Percentiles rank a stretch among this genome's conserved stretches.
phyloP scores from a whole-genome alignment of 352 stramenopile species.

The Blastocystis sp. region DNA sequence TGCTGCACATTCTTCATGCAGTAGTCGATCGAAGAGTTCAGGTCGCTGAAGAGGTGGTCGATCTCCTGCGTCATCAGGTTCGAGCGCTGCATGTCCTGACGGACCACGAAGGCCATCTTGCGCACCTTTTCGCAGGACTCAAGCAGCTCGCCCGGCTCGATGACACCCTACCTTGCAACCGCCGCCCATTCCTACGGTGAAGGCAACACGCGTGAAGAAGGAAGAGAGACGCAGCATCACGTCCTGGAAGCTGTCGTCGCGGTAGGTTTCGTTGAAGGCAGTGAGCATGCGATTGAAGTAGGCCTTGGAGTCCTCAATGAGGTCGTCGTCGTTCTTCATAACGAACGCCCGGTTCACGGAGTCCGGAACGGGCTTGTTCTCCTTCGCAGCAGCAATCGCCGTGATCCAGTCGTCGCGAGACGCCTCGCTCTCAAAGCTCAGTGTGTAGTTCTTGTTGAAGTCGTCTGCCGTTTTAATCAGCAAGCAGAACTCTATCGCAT shows the following conservation, averaged over 20 bases:
- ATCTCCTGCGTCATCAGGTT: constrained; percentile 51
- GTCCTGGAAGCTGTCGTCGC: constrained; percentile 38
- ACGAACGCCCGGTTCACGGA: constrained; percentile 47
- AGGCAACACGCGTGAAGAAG: constrained; percentile 33
- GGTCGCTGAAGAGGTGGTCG: constrained; percentile 38
- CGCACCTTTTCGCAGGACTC: constrained; percentile 13
- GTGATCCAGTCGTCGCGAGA: constrained; percentile 41
- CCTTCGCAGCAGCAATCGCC: constrained; percentile 36
- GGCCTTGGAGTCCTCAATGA: constrained; percentile 10
- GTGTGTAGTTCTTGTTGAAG: constrained; percentile 54
- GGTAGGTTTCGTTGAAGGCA: constrained; percentile 12
- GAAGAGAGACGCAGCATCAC: constrained; percentile 29
- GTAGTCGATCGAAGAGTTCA: constrained; percentile 17
- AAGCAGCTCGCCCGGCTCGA: neutral
- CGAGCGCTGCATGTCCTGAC: constrained; percentile 32
- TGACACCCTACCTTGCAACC: neutral
- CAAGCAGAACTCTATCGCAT: constrained; percentile 10
- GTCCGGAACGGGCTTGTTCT: constrained; percentile 49
- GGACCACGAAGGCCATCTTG: constrained; percentile 15
- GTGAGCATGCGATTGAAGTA: constrained; percentile 50
- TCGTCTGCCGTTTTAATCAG: constrained; percentile 43
- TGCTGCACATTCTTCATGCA: constrained; percentile 39
- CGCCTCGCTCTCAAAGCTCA: constrained; percentile 38
- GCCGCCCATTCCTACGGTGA: neutral
- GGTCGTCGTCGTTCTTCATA: constrained; percentile 45